These are phyloP conservation scores for Salix dunnii DNA, from an alignment of 345 rosid species.

Conservation along the genomic window DNA sequence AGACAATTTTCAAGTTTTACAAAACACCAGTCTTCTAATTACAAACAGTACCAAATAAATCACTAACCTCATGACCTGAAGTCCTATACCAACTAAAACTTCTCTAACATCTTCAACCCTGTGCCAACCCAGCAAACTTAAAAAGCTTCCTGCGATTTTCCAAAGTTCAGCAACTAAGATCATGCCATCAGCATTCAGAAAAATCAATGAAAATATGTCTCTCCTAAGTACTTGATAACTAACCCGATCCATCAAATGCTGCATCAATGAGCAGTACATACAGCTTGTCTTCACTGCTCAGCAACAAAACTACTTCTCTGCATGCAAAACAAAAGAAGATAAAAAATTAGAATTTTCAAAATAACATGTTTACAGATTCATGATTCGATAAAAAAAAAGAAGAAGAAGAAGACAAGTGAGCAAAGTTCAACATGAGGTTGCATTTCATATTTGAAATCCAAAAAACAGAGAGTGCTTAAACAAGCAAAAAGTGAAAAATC, in stretches of 20 bases:
- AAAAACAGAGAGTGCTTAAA: background rate
- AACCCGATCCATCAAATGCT: constrained; percentile 70
- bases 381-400: background rate
- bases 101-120: constrained; percentile 65
- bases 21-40: background rate
- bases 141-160: constrained; percentile 49
- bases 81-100: constrained; percentile 71
- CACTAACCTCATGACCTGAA: constrained; percentile 83
- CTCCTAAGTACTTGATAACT: constrained; percentile 26
- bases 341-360: background rate
- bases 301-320: constrained; percentile 78
- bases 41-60: constrained; percentile 16
- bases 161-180: constrained; percentile 19
- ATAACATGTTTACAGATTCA: background rate
- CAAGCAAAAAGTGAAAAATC: background rate
- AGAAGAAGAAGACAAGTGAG: background rate
- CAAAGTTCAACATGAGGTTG: background rate
- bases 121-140: constrained; percentile 65
- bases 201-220: constrained; percentile 14
- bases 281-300: constrained; percentile 61
- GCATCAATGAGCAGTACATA: constrained; percentile 63
- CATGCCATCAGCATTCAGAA: constrained; percentile 13
- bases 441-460: background rate
- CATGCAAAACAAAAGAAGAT: constrained; percentile 20
- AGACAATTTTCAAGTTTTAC: constrained; percentile 17